phyloP scores from a whole-genome alignment of 768 basidiomycete genomes.

The Punctularia strigosozonata region DNA sequence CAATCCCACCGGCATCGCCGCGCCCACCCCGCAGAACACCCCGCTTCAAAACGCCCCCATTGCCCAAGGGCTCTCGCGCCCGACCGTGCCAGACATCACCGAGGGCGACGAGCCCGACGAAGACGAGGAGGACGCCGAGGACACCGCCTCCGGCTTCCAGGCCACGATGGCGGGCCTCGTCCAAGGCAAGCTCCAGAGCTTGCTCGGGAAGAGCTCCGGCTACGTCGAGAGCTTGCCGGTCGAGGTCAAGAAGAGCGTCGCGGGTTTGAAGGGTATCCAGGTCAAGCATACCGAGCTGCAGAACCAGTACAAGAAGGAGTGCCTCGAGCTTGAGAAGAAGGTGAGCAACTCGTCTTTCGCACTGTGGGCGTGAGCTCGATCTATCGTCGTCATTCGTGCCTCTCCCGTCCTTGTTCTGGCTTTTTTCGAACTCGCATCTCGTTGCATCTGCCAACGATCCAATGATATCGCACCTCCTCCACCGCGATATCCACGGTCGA shows the following conservation, averaged over 20 bases:
- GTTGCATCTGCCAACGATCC: no score
- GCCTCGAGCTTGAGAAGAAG: conserved; percentile 93
- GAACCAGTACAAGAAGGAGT: conserved; percentile 90
- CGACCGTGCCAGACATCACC: conserved; percentile 78
- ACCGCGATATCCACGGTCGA: no score
- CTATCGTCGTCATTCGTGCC: background rate
- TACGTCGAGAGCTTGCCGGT: conserved; percentile 86
- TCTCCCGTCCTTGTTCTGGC: background rate
- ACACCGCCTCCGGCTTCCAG: conserved; percentile 33
- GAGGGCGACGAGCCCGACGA: conserved; percentile 71
- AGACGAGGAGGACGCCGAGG: conserved; percentile 31
- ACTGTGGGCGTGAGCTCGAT: background rate
- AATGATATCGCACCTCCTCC: no score
- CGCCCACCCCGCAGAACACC: conserved; percentile 94
- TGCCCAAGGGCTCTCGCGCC: conserved; percentile 67
- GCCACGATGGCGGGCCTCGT: conserved; percentile 70
- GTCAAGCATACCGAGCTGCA: conserved; percentile 85
- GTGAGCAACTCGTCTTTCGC: conserved; percentile 28
- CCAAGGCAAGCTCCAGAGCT: conserved; percentile 72
- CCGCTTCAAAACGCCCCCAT: conserved; percentile 78
- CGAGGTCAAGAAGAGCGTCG: conserved; percentile 73
- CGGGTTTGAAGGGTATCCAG: conserved; percentile 91
- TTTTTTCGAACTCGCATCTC: no score
- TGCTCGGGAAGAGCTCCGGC: conserved; percentile 86
- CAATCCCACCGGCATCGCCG: conserved; percentile 44